These are phyloP conservation scores for Arthrobotrys sphaeroides DNA, from an alignment of 2,329 filamentous ascomycete genomes.

Conservation along the genomic window DNA sequence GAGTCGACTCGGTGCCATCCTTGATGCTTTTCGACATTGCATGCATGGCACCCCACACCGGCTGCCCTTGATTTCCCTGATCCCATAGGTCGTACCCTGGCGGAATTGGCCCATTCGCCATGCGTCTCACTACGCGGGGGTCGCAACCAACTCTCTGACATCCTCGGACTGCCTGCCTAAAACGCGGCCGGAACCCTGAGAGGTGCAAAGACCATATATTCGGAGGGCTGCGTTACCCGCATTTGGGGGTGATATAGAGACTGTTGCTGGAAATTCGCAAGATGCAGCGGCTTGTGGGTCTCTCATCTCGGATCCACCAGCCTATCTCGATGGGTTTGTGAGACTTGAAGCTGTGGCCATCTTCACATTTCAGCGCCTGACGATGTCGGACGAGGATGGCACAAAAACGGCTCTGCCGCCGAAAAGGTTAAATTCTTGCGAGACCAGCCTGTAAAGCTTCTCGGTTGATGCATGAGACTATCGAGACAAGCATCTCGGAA, in stretches of 20 bases:
- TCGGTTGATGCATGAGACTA: neutral
- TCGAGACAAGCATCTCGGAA: neutral
- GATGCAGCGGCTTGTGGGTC: slow-evolving; percentile 30
- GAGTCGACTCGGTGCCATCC: slow-evolving; percentile 33
- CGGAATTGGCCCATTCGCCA: slow-evolving; percentile 15
- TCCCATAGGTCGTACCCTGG: slow-evolving; percentile 7
- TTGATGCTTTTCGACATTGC: slow-evolving; percentile 8
- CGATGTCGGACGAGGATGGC: neutral
- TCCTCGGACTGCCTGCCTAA: slow-evolving; percentile 52
- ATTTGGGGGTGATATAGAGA: neutral
- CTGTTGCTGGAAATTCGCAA: slow-evolving; percentile 5
- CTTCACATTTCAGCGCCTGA: slow-evolving; percentile 1
- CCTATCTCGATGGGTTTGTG: slow-evolving; percentile 31
- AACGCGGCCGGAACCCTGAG: slow-evolving; percentile 49
- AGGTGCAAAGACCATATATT: slow-evolving; percentile 5
- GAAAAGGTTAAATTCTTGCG: slow-evolving; percentile 5
- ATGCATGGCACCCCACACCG: slow-evolving; percentile 45
- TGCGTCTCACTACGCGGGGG: slow-evolving; percentile 45
- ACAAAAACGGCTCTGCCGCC: slow-evolving; percentile 20
- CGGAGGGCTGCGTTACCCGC: slow-evolving; percentile 9
- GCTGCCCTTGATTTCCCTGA: neutral
- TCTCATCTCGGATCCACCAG: slow-evolving; percentile 37
- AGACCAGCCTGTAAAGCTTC: neutral
- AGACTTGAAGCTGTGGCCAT: slow-evolving; percentile 12
- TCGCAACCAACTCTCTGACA: slow-evolving; percentile 28